These are phyloP conservation scores for Aspergillus sp. DNA, from an alignment of 2,329 filamentous ascomycete genomes.

Conservation along the genomic window DNA sequence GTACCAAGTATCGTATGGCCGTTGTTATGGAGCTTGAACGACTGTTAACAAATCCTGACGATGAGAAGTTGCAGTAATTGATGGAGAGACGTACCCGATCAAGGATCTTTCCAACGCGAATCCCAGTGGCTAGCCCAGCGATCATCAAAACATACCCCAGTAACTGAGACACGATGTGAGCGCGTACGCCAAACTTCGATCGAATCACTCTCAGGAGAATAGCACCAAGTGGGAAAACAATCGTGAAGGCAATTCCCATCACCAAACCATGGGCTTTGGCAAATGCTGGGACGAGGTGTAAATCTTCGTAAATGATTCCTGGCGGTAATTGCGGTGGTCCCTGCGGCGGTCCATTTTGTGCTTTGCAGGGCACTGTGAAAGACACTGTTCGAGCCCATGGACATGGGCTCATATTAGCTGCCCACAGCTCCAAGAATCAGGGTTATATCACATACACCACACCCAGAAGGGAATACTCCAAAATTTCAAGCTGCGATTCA, in stretches of 20 bases:
- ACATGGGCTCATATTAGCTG: neutral
- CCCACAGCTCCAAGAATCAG: neutral
- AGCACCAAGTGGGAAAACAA: conserved; percentile 26
- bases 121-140: conserved; percentile 28
- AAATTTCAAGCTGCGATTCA: neutral
- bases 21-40: conserved; percentile 20
- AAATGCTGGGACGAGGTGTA: conserved; percentile 15
- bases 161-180: conserved; percentile 27
- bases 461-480: neutral
- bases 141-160: conserved; percentile 28
- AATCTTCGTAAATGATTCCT: conserved; percentile 15
- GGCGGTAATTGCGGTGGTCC: neutral
- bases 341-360: neutral
- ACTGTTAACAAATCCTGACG: neutral
- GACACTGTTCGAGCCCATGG: neutral
- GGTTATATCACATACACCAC: neutral
- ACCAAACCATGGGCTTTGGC: conserved; percentile 25
- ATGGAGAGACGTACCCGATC: conserved; percentile 12
- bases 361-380: neutral
- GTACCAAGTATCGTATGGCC: conserved; percentile 30
- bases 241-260: conserved; percentile 27
- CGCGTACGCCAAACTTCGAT: conserved; percentile 17
- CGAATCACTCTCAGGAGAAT: conserved; percentile 23
- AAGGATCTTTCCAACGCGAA: conserved; percentile 27
- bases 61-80: neutral